Percentiles rank a stretch among this genome's conserved stretches.
phyloP scores from a whole-genome alignment of 176 grass and related monocot species.

The Oryza nivara region DNA sequence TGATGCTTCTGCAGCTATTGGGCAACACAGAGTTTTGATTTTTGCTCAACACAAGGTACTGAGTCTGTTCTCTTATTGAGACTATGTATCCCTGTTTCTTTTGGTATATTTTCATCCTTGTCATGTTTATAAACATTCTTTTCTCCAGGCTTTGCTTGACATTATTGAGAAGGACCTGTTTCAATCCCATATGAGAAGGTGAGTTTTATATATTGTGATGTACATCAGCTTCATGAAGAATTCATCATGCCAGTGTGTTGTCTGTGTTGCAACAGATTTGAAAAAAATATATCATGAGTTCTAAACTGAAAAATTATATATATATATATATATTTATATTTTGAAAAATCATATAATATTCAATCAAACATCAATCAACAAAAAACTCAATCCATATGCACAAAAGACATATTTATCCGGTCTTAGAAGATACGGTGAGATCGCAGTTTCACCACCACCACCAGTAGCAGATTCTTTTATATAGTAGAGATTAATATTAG shows the following conservation, averaged over 20 bases:
- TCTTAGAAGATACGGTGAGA: too few relatives aligned
- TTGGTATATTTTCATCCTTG: conserved; percentile 23
- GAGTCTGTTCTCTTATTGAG: not conserved
- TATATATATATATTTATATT: not conserved
- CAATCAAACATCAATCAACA: not conserved
- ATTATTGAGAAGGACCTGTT: conserved; percentile 98
- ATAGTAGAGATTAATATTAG: not conserved
- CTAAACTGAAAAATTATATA: not conserved
- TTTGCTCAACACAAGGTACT: conserved; percentile 98
- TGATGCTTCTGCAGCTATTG: conserved; percentile 59
- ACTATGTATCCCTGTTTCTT: not conserved
- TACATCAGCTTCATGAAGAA: not conserved
- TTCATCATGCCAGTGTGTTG: not conserved
- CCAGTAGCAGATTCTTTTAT: not conserved
- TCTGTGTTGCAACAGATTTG: not conserved
- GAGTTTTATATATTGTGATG: conserved; percentile 29
- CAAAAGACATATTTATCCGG: not conserved
- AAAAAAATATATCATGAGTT: not conserved
- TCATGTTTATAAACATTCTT: not conserved
- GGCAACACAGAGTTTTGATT: conserved; percentile 95
- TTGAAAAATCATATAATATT: not conserved
- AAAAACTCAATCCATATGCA: not conserved
- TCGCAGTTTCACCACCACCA: not conserved
- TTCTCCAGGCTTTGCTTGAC: conserved; percentile 85
- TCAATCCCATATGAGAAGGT: conserved; percentile 92